A percentile compares a stretch with the other conserved stretches of the same genome.
Evolutionary conservation across 2,329 filamentous ascomycete species (phyloP).

Genomic region (Fusarium duplospermum): DNA sequence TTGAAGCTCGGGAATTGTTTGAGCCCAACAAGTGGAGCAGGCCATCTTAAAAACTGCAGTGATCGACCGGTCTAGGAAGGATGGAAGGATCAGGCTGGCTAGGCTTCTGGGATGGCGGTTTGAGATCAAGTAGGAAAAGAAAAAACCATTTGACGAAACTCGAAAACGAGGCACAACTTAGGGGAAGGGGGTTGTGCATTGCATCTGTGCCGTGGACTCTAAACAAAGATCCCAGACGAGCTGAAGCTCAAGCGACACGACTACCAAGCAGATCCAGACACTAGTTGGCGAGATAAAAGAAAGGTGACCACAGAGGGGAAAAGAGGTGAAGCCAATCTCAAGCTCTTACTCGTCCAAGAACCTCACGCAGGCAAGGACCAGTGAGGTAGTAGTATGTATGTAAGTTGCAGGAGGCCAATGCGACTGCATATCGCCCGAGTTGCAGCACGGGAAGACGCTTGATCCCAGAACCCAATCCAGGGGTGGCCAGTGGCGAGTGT

Average conservation of each 20-base stretch:
- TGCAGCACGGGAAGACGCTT: conserved; percentile 15
- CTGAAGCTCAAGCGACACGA: conserved; percentile 10
- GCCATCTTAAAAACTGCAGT: conserved; percentile 22
- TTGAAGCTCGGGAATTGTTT: conserved; percentile 14
- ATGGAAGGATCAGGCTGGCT: conserved; percentile 16
- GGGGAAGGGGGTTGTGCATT: conserved; percentile 1
- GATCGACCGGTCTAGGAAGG: conserved; percentile 12
- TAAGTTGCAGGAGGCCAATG: conserved; percentile 26
- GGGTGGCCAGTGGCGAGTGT: conserved; percentile 24
- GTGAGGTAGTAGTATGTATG: conserved; percentile 13
- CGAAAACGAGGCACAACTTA: not conserved
- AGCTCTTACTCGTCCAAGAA: conserved; percentile 12
- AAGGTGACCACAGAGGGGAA: conserved; percentile 16
- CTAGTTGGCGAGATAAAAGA: conserved; percentile 20
- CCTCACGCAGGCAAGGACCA: conserved; percentile 25
- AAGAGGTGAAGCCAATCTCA: conserved; percentile 4
- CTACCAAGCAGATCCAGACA: conserved; percentile 10
- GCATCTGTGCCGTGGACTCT: conserved; percentile 2
- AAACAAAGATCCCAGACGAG: not conserved
- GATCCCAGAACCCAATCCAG: conserved; percentile 1
- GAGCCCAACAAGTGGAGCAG: conserved; percentile 18
- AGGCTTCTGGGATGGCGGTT: conserved; percentile 8
- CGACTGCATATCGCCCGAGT: conserved; percentile 13
- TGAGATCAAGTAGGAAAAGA: conserved; percentile 7
- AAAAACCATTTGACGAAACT: not conserved